Conservation (phyloP, 495 filamentous ascomycete species). For the Cryomyces minteri region DNA sequence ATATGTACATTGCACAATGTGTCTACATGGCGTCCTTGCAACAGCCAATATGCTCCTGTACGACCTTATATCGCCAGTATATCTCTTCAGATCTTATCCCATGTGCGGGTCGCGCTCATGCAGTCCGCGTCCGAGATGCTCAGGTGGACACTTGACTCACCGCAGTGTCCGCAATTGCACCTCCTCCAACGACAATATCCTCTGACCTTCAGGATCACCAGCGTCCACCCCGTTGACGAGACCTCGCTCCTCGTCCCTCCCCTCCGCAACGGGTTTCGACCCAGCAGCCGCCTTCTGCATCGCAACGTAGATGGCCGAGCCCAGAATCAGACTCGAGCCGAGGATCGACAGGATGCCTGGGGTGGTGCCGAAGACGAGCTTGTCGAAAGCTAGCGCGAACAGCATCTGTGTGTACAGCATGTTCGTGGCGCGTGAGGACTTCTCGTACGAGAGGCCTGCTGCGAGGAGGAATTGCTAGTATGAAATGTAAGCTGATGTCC, state of each 20-base stretch:
- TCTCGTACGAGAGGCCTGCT: constrained; percentile 51
- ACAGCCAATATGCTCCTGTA: no score
- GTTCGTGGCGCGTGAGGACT: constrained; percentile 46
- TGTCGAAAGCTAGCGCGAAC: constrained; percentile 72
- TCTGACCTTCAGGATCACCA: no score
- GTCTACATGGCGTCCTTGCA: no score
- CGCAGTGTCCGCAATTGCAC: no score
- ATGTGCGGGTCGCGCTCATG: no score
- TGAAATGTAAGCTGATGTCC: neutral
- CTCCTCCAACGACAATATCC: no score
- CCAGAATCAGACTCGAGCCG: constrained; percentile 64
- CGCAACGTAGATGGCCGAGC: constrained; percentile 64
- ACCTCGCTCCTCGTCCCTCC: constrained; percentile 15
- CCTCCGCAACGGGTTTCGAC: constrained; percentile 4
- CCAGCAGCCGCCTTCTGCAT: constrained; percentile 22
- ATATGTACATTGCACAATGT: no score
- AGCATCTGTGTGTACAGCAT: constrained; percentile 91
- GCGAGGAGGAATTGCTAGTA: constrained; percentile 62
- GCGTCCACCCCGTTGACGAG: constrained; percentile 10
- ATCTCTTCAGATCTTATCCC: no score
- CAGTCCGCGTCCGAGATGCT: no score
- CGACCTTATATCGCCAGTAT: no score
- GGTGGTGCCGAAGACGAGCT: constrained; percentile 52
- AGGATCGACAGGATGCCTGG: constrained; percentile 47
- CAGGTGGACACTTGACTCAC: no score